phyloP scores from a whole-genome alignment of 1,284 basidiomycete genomes.

The Melanopsichium pennsylvanicum region DNA sequence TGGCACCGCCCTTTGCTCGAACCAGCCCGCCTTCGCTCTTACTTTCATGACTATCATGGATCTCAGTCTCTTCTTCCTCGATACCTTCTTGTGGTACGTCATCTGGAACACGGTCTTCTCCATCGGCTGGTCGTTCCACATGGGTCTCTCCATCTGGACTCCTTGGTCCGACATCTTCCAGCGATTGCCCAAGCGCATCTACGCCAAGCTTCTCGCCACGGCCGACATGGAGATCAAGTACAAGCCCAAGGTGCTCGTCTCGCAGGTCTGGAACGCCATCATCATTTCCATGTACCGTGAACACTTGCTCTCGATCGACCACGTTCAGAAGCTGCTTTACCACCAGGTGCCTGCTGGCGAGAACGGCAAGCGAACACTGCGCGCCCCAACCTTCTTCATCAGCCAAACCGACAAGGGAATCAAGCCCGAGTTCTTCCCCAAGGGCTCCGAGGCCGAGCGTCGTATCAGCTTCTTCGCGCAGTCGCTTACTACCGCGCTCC shows the following conservation, averaged over 20 bases:
- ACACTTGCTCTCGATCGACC: slow-evolving; percentile 65
- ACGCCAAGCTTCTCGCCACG: slow-evolving; percentile 65
- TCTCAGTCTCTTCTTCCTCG: slow-evolving; percentile 65
- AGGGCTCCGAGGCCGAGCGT: slow-evolving; percentile 65
- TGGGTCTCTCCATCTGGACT: slow-evolving; percentile 66
- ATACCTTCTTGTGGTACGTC: slow-evolving; percentile 66
- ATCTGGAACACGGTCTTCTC: slow-evolving; percentile 66
- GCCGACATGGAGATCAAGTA: slow-evolving; percentile 67
- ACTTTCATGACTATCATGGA: slow-evolving; percentile 65
- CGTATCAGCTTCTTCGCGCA: slow-evolving; percentile 66
- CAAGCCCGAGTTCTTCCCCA: slow-evolving; percentile 66
- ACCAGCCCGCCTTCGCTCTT: slow-evolving; percentile 64
- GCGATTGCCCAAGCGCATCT: slow-evolving; percentile 66
- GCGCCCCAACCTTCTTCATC: slow-evolving; percentile 66
- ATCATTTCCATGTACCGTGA: slow-evolving; percentile 67
- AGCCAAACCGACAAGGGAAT: slow-evolving; percentile 63
- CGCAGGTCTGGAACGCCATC: slow-evolving; percentile 66
- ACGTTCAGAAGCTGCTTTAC: slow-evolving; percentile 66
- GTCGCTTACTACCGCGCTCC: slow-evolving; percentile 63
- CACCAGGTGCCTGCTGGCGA: slow-evolving; percentile 65
- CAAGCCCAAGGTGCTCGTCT: slow-evolving; percentile 66
- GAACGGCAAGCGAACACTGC: slow-evolving; percentile 64
- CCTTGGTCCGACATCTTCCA: slow-evolving; percentile 66
- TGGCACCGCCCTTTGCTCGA: slow-evolving; percentile 59
- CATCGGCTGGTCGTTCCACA: slow-evolving; percentile 65